Base-by-base conservation (phyloP, 2,329 filamentous ascomycete genomes). In the Truncatella angustata region DNA sequence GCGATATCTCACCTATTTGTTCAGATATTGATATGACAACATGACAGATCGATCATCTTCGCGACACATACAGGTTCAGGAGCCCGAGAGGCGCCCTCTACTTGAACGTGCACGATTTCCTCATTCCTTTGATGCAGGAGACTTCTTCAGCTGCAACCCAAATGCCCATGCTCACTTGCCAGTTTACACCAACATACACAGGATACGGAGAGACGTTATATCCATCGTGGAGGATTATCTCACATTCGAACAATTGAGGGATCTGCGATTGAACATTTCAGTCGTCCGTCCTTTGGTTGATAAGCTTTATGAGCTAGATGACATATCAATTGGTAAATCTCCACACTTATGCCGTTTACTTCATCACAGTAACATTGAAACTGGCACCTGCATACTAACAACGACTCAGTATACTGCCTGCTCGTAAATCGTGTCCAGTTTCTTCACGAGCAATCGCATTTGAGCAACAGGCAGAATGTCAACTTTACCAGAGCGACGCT, bases 211-310 rank as follows among this genome's bases (percentile, higher is more conserved):
- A 65, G 83, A 87, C 66, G 80, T 87, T 53, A 73, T 79, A 55
- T 80, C 78, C 52, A 82, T 85, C 26, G 82, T 86, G 46, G 83
- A 85, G 71, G 79, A 81, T 65, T 80, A 80, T 60, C 68, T 83
- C 63, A 90, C 84, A 52, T 74, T 88, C 51, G 87, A 91, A 60
- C 90, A 94, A 73, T 74, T 95, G 56, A 82, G 86, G 62, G 88
- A 91, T 66, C 86, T 91, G 51, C 82, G 89, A 53, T 91, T 94
- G 76, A 94, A 94, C 65, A 81, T 90, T 47, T 80, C 87, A 1
- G 86, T 94, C 40, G 85, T 94, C 18, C 82, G 90, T 53, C 90
- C 90, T 1, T 72, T 94, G 23, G 88, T 94, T n/a, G 88, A 94
- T 66, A 87, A 90, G 65, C 79, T 93, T 7, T 94, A 91, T 65